These are phyloP conservation scores for Gracilaria gracilis DNA, from an alignment of 23 red algal genomes.

Conservation along the genomic window DNA sequence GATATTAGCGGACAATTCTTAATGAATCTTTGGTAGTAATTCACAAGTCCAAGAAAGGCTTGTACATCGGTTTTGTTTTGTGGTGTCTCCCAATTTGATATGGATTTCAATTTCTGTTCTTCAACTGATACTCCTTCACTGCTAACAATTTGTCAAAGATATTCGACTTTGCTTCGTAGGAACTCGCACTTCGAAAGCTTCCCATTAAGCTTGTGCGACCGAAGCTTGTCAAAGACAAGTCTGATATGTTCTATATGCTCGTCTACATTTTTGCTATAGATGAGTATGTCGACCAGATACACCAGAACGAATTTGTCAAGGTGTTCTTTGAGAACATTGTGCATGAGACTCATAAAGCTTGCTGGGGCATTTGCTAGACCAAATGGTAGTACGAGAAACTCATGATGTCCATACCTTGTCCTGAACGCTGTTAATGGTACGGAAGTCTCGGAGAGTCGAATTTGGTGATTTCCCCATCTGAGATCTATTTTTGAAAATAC, in stretches of 20 bases:
- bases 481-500: slow-evolving; percentile 29
- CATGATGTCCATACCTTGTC: slow-evolving; percentile 14
- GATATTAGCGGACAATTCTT: slow-evolving; percentile 9
- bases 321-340: not conserved
- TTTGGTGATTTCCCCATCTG: slow-evolving; percentile 26
- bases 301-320: slow-evolving; percentile 26
- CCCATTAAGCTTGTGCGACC: slow-evolving; percentile 1
- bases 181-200: slow-evolving; percentile 25
- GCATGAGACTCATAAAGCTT: slow-evolving; percentile 38
- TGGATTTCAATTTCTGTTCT: not conserved
- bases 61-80: slow-evolving; percentile 37
- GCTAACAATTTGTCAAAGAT: slow-evolving; percentile 29
- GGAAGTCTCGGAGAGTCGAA: slow-evolving; percentile 8
- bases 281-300: slow-evolving; percentile 9
- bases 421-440: slow-evolving; percentile 20
- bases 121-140: slow-evolving; percentile 9
- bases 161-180: slow-evolving; percentile 6
- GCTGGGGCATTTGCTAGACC: slow-evolving; percentile 44
- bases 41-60: slow-evolving; percentile 35
- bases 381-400: slow-evolving; percentile 41
- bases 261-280: not conserved
- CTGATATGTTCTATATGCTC: slow-evolving; percentile 25
- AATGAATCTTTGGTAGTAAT: slow-evolving; percentile 44
- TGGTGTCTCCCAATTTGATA: not conserved
- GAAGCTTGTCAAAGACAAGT: not conserved